These are phyloP conservation scores for Echium plantagineum DNA, from an alignment of 257 asterid genomes.

Conservation along the genomic window DNA sequence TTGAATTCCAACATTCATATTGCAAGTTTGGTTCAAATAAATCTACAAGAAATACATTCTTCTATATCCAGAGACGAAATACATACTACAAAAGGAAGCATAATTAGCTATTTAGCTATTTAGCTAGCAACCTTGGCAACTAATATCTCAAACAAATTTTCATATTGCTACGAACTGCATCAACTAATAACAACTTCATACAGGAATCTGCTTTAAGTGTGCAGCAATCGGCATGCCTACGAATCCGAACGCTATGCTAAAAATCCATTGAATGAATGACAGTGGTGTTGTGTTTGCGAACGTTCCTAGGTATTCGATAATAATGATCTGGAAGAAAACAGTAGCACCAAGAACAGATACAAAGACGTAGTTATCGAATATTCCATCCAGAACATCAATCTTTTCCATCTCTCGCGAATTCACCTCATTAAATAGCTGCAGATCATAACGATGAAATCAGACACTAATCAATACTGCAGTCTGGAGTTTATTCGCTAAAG, in stretches of 20 bases:
- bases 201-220: slow-evolving; percentile 22
- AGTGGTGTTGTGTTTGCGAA: slow-evolving; percentile 41
- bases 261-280: slow-evolving; percentile 24
- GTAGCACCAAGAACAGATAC: slow-evolving; percentile 26
- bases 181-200: slow-evolving; percentile 4
- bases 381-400: slow-evolving; percentile 33
- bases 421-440: slow-evolving; percentile 37
- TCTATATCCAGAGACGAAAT: not conserved
- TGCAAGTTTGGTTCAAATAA: too few relatives aligned
- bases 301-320: slow-evolving; percentile 32
- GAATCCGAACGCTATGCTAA: slow-evolving; percentile 23
- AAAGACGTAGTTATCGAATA: slow-evolving; percentile 29
- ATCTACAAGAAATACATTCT: not conserved
- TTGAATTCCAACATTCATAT: too few relatives aligned
- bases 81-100: not conserved
- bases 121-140: too few relatives aligned
- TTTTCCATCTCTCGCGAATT: slow-evolving; percentile 43
- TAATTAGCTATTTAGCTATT: too few relatives aligned
- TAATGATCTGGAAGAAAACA: slow-evolving; percentile 28
- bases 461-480: not conserved
- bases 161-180: slow-evolving; percentile 1
- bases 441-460: not conserved
- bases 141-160: not conserved
- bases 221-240: slow-evolving; percentile 35
- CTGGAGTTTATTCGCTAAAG: not conserved